Percentiles rank a stretch among this genome's conserved stretches.
phyloP scores from a whole-genome alignment of 805 yeast genomes.

The Kodamaea fukazawae region DNA sequence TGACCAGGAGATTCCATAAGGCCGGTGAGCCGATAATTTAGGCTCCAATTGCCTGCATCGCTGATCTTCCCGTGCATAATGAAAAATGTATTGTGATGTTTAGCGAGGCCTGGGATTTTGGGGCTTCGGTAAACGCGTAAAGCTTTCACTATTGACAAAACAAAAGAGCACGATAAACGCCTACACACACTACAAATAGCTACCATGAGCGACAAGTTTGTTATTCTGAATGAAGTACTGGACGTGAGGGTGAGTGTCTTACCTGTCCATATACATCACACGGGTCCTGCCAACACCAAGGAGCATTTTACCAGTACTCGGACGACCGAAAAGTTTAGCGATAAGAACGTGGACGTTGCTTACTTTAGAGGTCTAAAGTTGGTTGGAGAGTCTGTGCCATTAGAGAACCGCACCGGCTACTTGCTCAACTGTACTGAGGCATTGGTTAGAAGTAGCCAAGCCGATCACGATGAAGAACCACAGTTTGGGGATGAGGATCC shows the following conservation, averaged over 20 bases:
- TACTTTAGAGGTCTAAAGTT: constrained; percentile 37
- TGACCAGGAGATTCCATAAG: too few relatives aligned
- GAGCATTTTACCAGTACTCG: constrained; percentile 33
- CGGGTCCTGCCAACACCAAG: constrained; percentile 32
- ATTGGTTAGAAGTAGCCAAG: constrained; percentile 1
- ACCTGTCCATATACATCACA: constrained; percentile 15
- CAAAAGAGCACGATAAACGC: too few relatives aligned
- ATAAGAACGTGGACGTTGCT: constrained; percentile 17
- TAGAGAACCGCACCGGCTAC: constrained; percentile 22
- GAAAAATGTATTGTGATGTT: too few relatives aligned
- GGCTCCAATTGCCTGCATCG: too few relatives aligned
- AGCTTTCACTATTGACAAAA: too few relatives aligned
- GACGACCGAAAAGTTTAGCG: constrained; percentile 14
- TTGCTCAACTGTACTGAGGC: constrained; percentile 22
- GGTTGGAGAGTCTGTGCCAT: constrained; percentile 22
- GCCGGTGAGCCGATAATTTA: too few relatives aligned
- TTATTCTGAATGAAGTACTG: constrained; percentile 8
- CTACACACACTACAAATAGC: too few relatives aligned
- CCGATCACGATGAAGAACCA: background rate
- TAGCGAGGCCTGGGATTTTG: too few relatives aligned
- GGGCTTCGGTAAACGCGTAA: too few relatives aligned
- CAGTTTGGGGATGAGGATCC: constrained; percentile 4
- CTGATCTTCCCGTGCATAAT: too few relatives aligned
- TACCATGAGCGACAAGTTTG: constrained; percentile 9
- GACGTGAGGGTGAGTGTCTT: constrained; percentile 12